Conservation (phyloP, 768 basidiomycete species). For the Cubamyces lactineus region DNA sequence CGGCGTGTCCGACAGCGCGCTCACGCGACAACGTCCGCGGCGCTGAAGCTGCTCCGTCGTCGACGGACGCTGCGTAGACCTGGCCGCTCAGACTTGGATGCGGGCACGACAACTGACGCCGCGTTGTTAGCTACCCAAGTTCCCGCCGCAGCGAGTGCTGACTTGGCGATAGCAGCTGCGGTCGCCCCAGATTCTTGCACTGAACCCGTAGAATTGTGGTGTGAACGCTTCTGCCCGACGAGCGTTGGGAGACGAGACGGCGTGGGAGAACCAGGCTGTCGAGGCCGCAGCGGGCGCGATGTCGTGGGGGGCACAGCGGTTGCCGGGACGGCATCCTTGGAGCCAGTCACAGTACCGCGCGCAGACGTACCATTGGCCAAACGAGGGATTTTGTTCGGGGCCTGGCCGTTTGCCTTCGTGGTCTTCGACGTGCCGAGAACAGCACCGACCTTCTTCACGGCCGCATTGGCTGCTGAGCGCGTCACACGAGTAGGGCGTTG, state of each 20-base stretch:
- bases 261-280: slow-evolving; percentile 62
- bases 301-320: slow-evolving; percentile 35
- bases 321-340: slow-evolving; percentile 37
- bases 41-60: slow-evolving; percentile 85
- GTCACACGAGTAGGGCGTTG: slow-evolving; percentile 76
- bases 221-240: slow-evolving; percentile 54
- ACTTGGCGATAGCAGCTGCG: slow-evolving; percentile 45
- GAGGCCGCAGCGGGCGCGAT: slow-evolving; percentile 41
- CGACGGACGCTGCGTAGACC: slow-evolving; percentile 73
- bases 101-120: slow-evolving; percentile 70
- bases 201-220: slow-evolving; percentile 45
- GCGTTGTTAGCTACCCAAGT: slow-evolving; percentile 81
- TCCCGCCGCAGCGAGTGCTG: slow-evolving; percentile 45
- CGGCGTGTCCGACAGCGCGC: background rate
- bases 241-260: slow-evolving; percentile 82
- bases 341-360: slow-evolving; percentile 51
- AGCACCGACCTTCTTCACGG: slow-evolving; percentile 31
- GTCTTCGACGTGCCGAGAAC: slow-evolving; percentile 30
- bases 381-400: slow-evolving; percentile 45
- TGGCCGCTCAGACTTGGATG: slow-evolving; percentile 73
- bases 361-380: slow-evolving; percentile 48
- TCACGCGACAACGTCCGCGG: slow-evolving; percentile 82
- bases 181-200: slow-evolving; percentile 43
- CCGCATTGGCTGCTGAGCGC: slow-evolving; percentile 63
- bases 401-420: slow-evolving; percentile 34